phyloP scores from a whole-genome alignment of 2,329 filamentous ascomycete genomes.

The Colletotrichum filicis region DNA sequence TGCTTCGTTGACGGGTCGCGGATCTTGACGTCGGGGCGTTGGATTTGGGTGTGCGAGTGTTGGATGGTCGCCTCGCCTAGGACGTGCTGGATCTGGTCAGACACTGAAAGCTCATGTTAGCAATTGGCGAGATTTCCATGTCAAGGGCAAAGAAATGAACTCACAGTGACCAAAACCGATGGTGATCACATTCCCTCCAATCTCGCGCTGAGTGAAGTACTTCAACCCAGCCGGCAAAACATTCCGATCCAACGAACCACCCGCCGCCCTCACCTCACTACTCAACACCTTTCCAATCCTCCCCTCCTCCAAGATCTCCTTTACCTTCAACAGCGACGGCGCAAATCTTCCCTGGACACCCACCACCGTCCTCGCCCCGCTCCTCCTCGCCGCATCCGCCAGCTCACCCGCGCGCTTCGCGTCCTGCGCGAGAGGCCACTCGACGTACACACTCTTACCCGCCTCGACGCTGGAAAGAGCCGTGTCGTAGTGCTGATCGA shows the following conservation, averaged over 20 bases:
- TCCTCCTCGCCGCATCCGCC: constrained; percentile 35
- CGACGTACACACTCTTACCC: constrained; percentile 65
- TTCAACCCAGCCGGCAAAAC: constrained; percentile 46
- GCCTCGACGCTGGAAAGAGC: constrained; percentile 59
- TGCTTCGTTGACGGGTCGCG: neutral
- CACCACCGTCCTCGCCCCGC: constrained; percentile 49
- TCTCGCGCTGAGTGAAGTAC: constrained; percentile 60
- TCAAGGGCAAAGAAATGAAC: neutral
- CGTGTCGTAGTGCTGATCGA: constrained; percentile 62
- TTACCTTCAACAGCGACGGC: constrained; percentile 56
- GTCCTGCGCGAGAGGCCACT: constrained; percentile 68
- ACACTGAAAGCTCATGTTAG: neutral
- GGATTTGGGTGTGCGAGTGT: constrained; percentile 45
- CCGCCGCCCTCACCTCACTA: constrained; percentile 52
- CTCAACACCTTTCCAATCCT: constrained; percentile 64
- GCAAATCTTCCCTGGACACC: constrained; percentile 62
- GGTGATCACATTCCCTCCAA: constrained; percentile 58
- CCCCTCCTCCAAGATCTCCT: constrained; percentile 54
- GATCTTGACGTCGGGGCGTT: constrained; percentile 32
- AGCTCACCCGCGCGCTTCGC: constrained; percentile 53
- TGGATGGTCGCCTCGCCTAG: constrained; percentile 14
- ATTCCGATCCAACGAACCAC: constrained; percentile 48
- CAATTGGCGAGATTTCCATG: too few relatives aligned
- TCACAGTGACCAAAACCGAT: constrained; percentile 52
- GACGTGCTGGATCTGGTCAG: constrained; percentile 17